A percentile compares a stretch with the other conserved stretches of the same genome.
Evolutionary conservation across 192 early-diverging fungal species (phyloP).

Genomic region (Linnemannia exigua): DNA sequence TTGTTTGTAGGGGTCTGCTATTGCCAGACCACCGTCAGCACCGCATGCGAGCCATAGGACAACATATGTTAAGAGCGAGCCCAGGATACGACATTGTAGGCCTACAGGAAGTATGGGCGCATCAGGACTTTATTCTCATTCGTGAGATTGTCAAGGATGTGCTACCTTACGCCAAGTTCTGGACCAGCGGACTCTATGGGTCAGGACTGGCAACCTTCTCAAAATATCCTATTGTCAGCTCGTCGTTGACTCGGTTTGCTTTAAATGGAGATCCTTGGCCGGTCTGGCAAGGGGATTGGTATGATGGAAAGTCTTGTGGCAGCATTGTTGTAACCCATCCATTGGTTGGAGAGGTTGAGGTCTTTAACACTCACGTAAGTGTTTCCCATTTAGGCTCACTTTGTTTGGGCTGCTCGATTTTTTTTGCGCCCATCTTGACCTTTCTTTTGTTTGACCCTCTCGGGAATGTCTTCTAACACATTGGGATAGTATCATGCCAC

Average conservation of each 20-base stretch:
- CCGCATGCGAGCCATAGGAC: constrained; percentile 65
- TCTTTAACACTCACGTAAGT: constrained; percentile 72
- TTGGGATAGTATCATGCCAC: constrained; percentile 64
- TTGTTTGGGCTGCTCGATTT: not conserved
- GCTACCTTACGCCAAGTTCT: constrained; percentile 26
- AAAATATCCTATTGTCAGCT: constrained; percentile 59
- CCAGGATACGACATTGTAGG: constrained; percentile 46
- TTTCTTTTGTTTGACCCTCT: too few species aligned
- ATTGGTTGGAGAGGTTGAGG: constrained; percentile 59
- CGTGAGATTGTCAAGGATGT: constrained; percentile 5
- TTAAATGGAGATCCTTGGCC: constrained; percentile 64
- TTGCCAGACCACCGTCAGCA: constrained; percentile 56
- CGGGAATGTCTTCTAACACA: not conserved
- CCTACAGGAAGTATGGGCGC: constrained; percentile 35
- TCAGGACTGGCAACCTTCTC: constrained; percentile 50
- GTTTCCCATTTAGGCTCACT: not conserved
- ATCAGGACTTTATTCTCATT: constrained; percentile 24
- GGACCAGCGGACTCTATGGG: constrained; percentile 32
- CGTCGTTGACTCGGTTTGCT: constrained; percentile 57
- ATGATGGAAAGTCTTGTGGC: constrained; percentile 66
- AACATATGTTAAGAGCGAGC: constrained; percentile 35
- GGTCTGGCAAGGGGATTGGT: constrained; percentile 68
- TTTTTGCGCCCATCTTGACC: not conserved
- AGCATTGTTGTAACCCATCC: constrained; percentile 65
- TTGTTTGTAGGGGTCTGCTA: constrained; percentile 5